phyloP scores from a whole-genome alignment of 2,329 filamentous ascomycete species.

The Penicillium frequentans region DNA sequence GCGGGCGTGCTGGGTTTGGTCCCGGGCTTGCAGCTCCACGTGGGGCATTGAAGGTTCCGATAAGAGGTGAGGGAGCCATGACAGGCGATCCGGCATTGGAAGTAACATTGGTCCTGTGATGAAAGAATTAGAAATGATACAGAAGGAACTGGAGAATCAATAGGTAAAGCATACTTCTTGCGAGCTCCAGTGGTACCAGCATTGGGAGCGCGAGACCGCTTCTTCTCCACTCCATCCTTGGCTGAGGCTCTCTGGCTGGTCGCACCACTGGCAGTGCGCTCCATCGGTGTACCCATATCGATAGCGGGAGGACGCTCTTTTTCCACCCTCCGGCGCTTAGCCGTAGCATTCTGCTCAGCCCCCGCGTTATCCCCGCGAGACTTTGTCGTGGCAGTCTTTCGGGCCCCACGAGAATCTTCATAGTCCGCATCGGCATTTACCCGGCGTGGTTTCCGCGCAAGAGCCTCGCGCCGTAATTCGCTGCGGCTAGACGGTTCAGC shows the following conservation, averaged over 20 bases:
- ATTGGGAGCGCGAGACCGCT: constrained; percentile 72
- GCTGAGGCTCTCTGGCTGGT: constrained; percentile 38
- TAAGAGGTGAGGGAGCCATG: constrained; percentile 72
- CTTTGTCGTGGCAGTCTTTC: constrained; percentile 62
- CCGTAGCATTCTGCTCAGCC: constrained; percentile 28
- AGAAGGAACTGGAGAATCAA: not conserved
- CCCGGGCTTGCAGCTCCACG: constrained; percentile 64
- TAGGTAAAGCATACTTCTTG: constrained; percentile 65
- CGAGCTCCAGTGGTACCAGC: constrained; percentile 60
- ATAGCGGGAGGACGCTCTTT: constrained; percentile 55
- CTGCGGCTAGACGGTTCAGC: constrained; percentile 82
- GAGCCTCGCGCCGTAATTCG: constrained; percentile 79
- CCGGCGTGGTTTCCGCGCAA: constrained; percentile 73
- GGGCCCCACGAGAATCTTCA: constrained; percentile 59
- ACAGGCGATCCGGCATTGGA: constrained; percentile 64
- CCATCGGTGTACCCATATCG: constrained; percentile 38
- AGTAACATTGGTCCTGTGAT: constrained; percentile 47
- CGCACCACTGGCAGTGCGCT: constrained; percentile 40
- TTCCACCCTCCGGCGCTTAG: constrained; percentile 76
- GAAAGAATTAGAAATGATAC: constrained; percentile 22
- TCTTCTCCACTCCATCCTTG: constrained; percentile 68
- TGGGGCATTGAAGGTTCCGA: constrained; percentile 61
- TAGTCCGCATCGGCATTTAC: constrained; percentile 76
- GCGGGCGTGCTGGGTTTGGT: constrained; percentile 60
- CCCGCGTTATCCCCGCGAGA: constrained; percentile 34